Base-by-base conservation (phyloP, 441 rosid genomes). In the Omphalea diandra region DNA sequence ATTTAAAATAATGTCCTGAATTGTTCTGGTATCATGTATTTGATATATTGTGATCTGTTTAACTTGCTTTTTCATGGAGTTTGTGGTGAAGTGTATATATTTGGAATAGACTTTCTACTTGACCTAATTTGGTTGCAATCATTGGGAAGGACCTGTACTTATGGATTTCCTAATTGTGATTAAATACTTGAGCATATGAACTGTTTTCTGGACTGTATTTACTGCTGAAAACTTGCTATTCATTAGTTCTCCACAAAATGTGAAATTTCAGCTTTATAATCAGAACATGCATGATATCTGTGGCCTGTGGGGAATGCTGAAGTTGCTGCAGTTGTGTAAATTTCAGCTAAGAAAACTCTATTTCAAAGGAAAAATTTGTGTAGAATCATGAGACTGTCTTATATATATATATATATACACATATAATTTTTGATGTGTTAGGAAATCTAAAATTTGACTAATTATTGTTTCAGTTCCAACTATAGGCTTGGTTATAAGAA, bases 1-100 rank as follows among this genome's bases (percentile, higher is more conserved):
- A 27, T 69, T 64, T 97, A 89, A 35, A 35, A 35, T 7, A 35
- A 35, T 35, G 38, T 35, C 38, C 7, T 35, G 7, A 35, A 35
- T 35, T 35, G 7, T 35, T 3, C 38, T 35, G 38, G 4, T 35
- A 35, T 35, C 38, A 35, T 35, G 38, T 81, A n/a, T n/a, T n/a
- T n/a, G n/a, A n/a, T n/a, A n/a, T n/a, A n/a, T n/a, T n/a, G n/a
- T 41, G 17, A 33, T 60, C 54, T 9, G 33, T 53, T 43, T 55
- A 24, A n/a, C 12, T 49, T 46, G 15, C 64, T 17, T 63, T n/a
- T 31, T 53, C 4, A 62, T 55, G n/a, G 7, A 54, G 65, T 46
- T 70, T 24, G 17, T 49, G n/a, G 33, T 68, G 60, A 10, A 44
- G 18, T 32, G 15, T 17, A 2, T 20, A 7, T 26, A 18, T 2